phyloP scores from a whole-genome alignment of 192 early-diverging fungal species.

The Rhizophlyctis rosea region DNA sequence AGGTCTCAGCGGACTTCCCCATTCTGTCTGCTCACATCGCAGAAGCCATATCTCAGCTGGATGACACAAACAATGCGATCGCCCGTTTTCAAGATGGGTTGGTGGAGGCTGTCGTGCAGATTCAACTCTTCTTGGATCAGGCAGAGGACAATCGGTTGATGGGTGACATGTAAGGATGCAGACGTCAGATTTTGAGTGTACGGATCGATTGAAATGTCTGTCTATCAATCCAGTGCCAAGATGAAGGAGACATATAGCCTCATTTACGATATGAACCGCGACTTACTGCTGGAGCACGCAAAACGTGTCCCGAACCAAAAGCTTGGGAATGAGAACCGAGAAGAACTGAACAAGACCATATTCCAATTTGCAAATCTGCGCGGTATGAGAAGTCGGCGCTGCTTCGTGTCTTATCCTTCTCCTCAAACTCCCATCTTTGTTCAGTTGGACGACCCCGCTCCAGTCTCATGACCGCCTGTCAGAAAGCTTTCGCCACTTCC shows the following conservation, averaged over 20 bases:
- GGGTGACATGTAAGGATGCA: not conserved
- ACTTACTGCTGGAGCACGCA: not conserved
- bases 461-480: not conserved
- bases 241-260: not conserved
- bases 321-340: not conserved
- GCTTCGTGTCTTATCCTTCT: not conserved
- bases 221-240: not conserved
- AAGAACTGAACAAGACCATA: not conserved
- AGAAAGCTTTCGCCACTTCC: no score
- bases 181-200: not conserved
- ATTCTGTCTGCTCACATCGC: not conserved
- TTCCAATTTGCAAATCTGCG: not conserved
- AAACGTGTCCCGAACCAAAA: not conserved
- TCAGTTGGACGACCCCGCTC: not conserved
- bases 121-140: not conserved
- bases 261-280: not conserved
- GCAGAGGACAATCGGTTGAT: not conserved
- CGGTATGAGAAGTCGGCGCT: not conserved
- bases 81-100: not conserved
- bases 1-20: not conserved
- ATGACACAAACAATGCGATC: not conserved
- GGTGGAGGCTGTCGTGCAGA: not conserved
- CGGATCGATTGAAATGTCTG: not conserved
- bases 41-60: not conserved
- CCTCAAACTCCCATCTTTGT: no score